A percentile compares a stretch with the other conserved stretches of the same genome.
Conservation (phyloP, 805 yeast species). For the Alloascoidea africana region DNA sequence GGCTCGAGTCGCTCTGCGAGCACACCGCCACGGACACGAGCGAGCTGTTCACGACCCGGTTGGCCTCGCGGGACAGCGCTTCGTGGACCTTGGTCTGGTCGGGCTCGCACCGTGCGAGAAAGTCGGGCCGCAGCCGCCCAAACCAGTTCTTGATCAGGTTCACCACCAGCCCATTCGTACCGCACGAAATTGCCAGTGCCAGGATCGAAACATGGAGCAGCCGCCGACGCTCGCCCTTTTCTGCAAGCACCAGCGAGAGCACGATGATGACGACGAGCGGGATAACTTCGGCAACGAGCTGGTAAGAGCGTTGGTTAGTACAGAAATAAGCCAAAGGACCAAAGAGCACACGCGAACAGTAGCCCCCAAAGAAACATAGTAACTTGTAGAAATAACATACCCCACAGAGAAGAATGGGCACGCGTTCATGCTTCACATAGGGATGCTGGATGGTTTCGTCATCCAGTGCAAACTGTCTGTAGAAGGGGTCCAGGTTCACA, state of each 20-base stretch:
- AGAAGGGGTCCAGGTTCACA: constrained; percentile 36
- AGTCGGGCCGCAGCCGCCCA: constrained; percentile 89
- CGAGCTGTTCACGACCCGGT: too few relatives aligned
- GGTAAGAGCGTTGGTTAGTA: constrained; percentile 14
- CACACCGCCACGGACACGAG: constrained; percentile 19
- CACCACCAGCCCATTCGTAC: constrained; percentile 47
- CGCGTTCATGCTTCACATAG: constrained; percentile 58
- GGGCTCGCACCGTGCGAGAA: constrained; percentile 74
- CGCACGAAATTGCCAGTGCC: constrained; percentile 48
- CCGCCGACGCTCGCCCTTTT: constrained; percentile 21
- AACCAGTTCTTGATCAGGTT: constrained; percentile 69
- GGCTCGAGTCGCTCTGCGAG: constrained; percentile 14
- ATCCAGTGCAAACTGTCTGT: constrained; percentile 62
- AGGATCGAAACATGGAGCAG: constrained; percentile 47
- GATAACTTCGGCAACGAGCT: constrained; percentile 10
- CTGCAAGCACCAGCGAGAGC: too few relatives aligned
- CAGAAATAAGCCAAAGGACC: constrained; percentile 17
- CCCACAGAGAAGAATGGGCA: constrained; percentile 38
- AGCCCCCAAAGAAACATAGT: too few relatives aligned
- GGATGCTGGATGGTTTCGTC: constrained; percentile 77
- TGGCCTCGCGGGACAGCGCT: too few relatives aligned
- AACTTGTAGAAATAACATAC: too few relatives aligned
- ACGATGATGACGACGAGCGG: constrained; percentile 15
- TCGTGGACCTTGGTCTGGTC: too few relatives aligned
- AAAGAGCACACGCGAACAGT: too few relatives aligned